Conservation (phyloP, 176 grass and related monocot species). For the Carex pumila region DNA sequence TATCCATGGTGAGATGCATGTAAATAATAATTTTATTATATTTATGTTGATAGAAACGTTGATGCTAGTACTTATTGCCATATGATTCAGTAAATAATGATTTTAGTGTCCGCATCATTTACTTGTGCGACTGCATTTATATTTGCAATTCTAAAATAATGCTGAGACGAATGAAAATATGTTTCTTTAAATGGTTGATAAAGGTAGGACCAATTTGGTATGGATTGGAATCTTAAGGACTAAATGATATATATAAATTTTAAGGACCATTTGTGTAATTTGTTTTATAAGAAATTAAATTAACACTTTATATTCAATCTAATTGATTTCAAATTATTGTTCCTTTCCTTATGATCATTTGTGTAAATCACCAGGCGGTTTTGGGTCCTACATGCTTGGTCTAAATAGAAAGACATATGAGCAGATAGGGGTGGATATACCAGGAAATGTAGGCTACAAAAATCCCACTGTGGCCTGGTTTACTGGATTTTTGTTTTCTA, state of each 20-base stretch:
- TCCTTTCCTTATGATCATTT: background rate
- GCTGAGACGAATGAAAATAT: background rate
- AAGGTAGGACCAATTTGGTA: background rate
- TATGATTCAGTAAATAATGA: background rate
- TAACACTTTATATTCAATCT: background rate
- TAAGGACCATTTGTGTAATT: background rate
- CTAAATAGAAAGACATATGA: slow-evolving; percentile 90
- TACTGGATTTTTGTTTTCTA: slow-evolving; percentile 73
- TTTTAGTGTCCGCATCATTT: background rate
- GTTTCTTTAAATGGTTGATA: background rate
- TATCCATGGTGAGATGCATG: background rate
- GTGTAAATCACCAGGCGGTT: slow-evolving; percentile 46
- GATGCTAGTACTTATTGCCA: background rate
- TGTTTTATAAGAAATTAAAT: background rate
- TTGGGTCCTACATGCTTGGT: slow-evolving; percentile 75
- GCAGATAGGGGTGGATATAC: slow-evolving; percentile 48
- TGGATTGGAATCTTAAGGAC: background rate
- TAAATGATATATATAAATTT: background rate
- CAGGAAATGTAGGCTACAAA: slow-evolving; percentile 88
- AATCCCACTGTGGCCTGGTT: slow-evolving; percentile 91
- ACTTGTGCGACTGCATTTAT: background rate
- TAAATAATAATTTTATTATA: background rate
- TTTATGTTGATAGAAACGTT: background rate
- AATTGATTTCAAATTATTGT: background rate
- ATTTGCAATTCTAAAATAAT: background rate